Evolutionary conservation across 2,329 filamentous ascomycete genomes (phyloP).

Genomic region (Trichoderma hamatum): DNA sequence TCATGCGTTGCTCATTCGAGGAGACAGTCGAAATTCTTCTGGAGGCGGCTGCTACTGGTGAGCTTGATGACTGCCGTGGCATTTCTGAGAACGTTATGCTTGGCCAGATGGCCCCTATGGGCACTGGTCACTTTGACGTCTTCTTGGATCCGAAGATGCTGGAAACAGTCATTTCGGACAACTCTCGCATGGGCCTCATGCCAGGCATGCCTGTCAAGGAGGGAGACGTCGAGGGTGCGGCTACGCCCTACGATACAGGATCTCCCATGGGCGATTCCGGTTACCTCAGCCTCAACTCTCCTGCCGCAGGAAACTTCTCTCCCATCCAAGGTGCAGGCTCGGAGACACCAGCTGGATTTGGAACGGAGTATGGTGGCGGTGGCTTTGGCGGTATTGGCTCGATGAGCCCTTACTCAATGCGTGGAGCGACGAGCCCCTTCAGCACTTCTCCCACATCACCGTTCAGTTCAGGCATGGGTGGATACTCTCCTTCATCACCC

Average conservation of each 20-base stretch:
- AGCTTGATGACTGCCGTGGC: slow-evolving; percentile 95
- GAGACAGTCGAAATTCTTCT: slow-evolving; percentile 98
- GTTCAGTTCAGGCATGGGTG: slow-evolving; percentile 58
- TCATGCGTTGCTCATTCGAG: slow-evolving; percentile 99
- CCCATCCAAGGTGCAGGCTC: slow-evolving; percentile 77
- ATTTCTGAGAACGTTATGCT: slow-evolving; percentile 99
- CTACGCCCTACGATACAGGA: slow-evolving; percentile 90
- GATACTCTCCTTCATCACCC: slow-evolving; percentile 78
- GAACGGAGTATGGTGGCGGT: slow-evolving; percentile 59
- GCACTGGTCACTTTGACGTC: slow-evolving; percentile 94
- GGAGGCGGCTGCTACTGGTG: slow-evolving; percentile 90
- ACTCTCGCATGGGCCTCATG: slow-evolving; percentile 81
- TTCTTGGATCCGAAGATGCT: slow-evolving; percentile 94
- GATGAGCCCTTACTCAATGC: slow-evolving; percentile 66
- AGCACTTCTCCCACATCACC: slow-evolving; percentile 69
- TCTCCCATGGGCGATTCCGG: slow-evolving; percentile 77
- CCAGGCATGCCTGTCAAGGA: slow-evolving; percentile 77
- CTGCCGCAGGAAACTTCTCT: slow-evolving; percentile 69
- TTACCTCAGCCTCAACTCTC: slow-evolving; percentile 65
- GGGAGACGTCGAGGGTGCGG: slow-evolving; percentile 75
- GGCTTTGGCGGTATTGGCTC: slow-evolving; percentile 54
- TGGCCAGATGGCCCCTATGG: slow-evolving; percentile 94
- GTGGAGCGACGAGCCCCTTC: slow-evolving; percentile 73
- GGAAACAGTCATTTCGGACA: slow-evolving; percentile 91
- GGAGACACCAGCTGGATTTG: slow-evolving; percentile 68